A percentile compares a stretch with the other conserved stretches of the same genome.
Evolutionary conservation across 352 stramenopile genomes (phyloP).

Genomic region (Phytophthora crassamura): DNA sequence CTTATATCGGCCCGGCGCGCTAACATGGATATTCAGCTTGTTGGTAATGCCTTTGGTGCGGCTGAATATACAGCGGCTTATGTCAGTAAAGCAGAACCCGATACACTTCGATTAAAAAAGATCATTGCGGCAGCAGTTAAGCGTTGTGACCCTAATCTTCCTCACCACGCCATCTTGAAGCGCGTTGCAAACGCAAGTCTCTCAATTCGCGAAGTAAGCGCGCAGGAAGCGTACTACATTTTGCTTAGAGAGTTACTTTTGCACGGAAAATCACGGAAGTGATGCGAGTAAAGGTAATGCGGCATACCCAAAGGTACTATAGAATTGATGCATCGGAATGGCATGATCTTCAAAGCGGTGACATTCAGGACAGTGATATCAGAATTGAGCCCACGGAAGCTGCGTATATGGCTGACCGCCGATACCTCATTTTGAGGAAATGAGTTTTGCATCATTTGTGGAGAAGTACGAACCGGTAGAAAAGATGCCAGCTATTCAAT

Average conservation of each 20-base stretch:
- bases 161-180: conserved; percentile 3
- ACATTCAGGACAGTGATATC: background rate
- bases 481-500: background rate
- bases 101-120: conserved; percentile 6
- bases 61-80: conserved; percentile 38
- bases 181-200: background rate
- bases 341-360: too few species aligned
- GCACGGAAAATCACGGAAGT: conserved; percentile 1
- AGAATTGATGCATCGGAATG: too few species aligned
- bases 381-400: background rate
- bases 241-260: conserved; percentile 2
- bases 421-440: background rate
- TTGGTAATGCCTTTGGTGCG: conserved; percentile 33
- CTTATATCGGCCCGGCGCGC: conserved; percentile 12
- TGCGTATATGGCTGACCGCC: background rate
- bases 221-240: conserved; percentile 2
- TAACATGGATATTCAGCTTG: conserved; percentile 35
- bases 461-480: conserved; percentile 5
- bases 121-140: conserved; percentile 18
- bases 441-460: conserved; percentile 5
- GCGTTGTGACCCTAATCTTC: background rate
- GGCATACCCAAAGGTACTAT: background rate
- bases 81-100: conserved; percentile 32
- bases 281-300: background rate
- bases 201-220: background rate